A percentile compares a stretch with the other conserved stretches of the same genome.
phyloP scores from a whole-genome alignment of 257 asterid species.

The Scutellaria barbata region DNA sequence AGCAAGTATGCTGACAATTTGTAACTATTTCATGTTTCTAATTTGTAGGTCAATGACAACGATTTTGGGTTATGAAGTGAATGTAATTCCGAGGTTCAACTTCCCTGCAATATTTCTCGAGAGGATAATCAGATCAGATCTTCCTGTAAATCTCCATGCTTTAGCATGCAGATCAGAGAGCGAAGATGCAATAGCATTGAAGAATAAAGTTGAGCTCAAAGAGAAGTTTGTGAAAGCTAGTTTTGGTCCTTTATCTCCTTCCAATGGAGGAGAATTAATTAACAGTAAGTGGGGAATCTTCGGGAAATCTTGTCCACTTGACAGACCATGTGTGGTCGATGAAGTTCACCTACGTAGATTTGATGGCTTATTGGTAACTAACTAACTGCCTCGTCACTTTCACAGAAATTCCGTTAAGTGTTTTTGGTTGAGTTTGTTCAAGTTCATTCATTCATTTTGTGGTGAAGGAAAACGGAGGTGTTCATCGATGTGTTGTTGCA shows the following conservation, averaged over 20 bases:
- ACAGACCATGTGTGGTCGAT: conserved; percentile 83
- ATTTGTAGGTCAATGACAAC: conserved; percentile 60
- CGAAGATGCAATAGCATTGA: background rate
- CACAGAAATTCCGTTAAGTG: conserved; percentile 15
- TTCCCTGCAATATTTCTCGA: conserved; percentile 96
- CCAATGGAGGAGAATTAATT: conserved; percentile 61
- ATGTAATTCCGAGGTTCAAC: conserved; percentile 88
- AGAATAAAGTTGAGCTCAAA: conserved; percentile 29
- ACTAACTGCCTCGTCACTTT: too few relatives aligned
- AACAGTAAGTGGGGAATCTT: conserved; percentile 73
- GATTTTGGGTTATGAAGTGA: conserved; percentile 75
- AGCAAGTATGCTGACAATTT: background rate
- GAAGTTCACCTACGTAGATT: conserved; percentile 98
- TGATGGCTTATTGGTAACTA: conserved; percentile 89
- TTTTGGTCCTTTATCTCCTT: conserved; percentile 69
- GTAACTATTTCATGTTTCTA: background rate
- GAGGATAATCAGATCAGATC: conserved; percentile 90
- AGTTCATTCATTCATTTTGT: conserved; percentile 21
- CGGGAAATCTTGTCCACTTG: conserved; percentile 75
- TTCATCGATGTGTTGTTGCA: conserved; percentile 91
- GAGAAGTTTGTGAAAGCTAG: conserved; percentile 56
- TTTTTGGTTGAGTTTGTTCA: background rate
- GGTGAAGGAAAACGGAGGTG: conserved; percentile 95
- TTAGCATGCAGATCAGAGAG: conserved; percentile 87
- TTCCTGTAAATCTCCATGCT: conserved; percentile 91